Percentiles rank a stretch among this genome's conserved stretches.
Evolutionary conservation across 768 basidiomycete genomes (phyloP).

Genomic region (Mycena olivaceomarginata): DNA sequence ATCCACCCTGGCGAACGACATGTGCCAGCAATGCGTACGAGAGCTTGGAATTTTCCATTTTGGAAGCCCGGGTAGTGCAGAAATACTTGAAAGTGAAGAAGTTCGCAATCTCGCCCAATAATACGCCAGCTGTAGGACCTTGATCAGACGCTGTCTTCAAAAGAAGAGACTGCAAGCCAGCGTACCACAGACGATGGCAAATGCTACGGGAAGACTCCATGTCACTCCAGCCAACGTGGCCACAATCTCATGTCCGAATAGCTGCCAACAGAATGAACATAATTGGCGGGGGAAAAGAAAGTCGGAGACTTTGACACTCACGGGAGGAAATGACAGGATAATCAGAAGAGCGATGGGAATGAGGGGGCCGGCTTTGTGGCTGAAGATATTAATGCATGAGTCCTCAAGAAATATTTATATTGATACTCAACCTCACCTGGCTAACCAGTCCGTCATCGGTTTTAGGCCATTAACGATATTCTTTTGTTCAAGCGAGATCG

Average conservation of each 20-base stretch:
- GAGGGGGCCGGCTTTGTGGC: not conserved
- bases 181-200: conserved; percentile 62
- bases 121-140: not conserved
- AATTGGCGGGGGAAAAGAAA: not conserved
- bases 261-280: conserved; percentile 56
- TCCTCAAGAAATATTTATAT: not conserved
- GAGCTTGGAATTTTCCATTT: conserved; percentile 76
- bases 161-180: conserved; percentile 80
- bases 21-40: conserved; percentile 76
- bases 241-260: conserved; percentile 95
- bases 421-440: not conserved
- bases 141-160: not conserved
- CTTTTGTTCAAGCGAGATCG: not conserved
- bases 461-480: not conserved
- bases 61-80: conserved; percentile 84
- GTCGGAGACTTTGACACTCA: not conserved
- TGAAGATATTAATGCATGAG: not conserved
- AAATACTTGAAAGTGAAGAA: conserved; percentile 64
- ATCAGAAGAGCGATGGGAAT: not conserved
- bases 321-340: conserved; percentile 8
- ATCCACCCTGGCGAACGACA: conserved; percentile 96
- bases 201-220: conserved; percentile 71
- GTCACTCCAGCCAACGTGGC: conserved; percentile 91
- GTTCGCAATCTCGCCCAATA: conserved; percentile 5
- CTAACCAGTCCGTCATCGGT: conserved; percentile 7